A percentile compares a stretch with the other conserved stretches of the same genome.
These are phyloP conservation scores for Apiotrichum montevideense DNA, from an alignment of 1,284 basidiomycete species.

Conservation along the genomic window DNA sequence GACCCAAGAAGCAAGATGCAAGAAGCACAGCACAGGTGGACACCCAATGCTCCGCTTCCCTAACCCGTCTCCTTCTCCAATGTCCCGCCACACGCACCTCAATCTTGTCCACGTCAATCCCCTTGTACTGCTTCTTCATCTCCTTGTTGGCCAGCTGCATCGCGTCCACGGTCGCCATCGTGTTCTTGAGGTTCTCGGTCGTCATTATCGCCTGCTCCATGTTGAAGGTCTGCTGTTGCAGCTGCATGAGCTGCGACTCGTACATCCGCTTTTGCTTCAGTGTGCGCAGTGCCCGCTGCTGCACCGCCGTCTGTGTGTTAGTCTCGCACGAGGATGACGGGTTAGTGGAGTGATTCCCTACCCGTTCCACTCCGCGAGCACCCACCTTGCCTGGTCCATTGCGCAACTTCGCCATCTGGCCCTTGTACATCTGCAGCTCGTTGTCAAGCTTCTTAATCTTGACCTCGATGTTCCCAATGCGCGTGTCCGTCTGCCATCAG, in stretches of 20 bases:
- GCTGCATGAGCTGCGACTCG: constrained; percentile 81
- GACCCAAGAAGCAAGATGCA: no score
- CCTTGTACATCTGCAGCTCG: constrained; percentile 86
- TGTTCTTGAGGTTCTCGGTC: constrained; percentile 95
- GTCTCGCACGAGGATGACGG: not conserved
- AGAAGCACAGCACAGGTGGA: no score
- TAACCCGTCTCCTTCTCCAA: no score
- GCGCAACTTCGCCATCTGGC: constrained; percentile 90
- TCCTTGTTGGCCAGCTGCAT: constrained; percentile 99
- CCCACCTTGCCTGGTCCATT: constrained; percentile 90
- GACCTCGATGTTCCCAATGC: constrained; percentile 86
- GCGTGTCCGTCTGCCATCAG: constrained; percentile 66
- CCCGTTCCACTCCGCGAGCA: not conserved
- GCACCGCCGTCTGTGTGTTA: constrained; percentile 69
- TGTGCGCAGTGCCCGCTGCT: constrained; percentile 88
- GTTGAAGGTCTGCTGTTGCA: constrained; percentile 95
- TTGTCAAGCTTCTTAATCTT: constrained; percentile 96
- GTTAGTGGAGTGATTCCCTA: no score
- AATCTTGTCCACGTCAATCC: constrained; percentile 96
- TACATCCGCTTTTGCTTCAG: constrained; percentile 94
- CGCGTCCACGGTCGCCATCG: constrained; percentile 99
- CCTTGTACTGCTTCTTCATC: constrained; percentile 93
- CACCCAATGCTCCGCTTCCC: no score
- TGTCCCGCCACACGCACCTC: constrained; percentile 57
- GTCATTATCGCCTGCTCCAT: constrained; percentile 96